These are phyloP conservation scores for Hypoxylon intermedium DNA, from an alignment of 495 filamentous ascomycete genomes.

Conservation along the genomic window DNA sequence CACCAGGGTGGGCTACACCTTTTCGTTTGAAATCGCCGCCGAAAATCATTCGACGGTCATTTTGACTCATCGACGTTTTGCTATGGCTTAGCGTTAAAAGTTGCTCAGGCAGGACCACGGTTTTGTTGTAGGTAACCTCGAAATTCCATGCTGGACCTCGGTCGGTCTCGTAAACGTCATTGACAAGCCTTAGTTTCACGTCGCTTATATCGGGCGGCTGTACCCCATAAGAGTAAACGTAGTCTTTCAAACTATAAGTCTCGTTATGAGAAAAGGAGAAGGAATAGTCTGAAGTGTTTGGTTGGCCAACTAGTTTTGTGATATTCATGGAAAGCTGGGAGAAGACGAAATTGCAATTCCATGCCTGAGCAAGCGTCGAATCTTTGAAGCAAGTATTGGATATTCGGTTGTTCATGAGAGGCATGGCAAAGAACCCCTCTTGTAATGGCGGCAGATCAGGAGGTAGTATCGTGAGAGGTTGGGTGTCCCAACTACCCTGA, in stretches of 20 bases:
- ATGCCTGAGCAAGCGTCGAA: constrained; percentile 65
- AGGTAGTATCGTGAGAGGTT: constrained; percentile 65
- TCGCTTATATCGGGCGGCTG: constrained; percentile 69
- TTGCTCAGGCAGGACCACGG: constrained; percentile 73
- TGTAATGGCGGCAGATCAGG: constrained; percentile 65
- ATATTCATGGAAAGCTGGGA: constrained; percentile 47
- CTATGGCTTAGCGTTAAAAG: constrained; percentile 44
- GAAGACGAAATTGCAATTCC: constrained; percentile 66
- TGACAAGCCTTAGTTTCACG: constrained; percentile 65
- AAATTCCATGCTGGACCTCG: constrained; percentile 81
- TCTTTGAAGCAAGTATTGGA: constrained; percentile 72
- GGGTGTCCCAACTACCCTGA: constrained; percentile 66
- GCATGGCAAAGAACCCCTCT: constrained; percentile 68
- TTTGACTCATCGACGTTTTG: constrained; percentile 11
- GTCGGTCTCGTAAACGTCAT: constrained; percentile 64
- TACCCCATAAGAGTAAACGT: constrained; percentile 70
- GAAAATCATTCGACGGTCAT: constrained; percentile 29
- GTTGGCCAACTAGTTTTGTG: constrained; percentile 14
- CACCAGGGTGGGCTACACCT: constrained; percentile 60
- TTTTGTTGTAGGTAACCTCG: constrained; percentile 74
- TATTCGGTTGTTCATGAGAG: constrained; percentile 61
- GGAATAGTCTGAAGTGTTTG: constrained; percentile 41
- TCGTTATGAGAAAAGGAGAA: constrained; percentile 46
- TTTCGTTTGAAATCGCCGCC: constrained; percentile 54
- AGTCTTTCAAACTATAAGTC: constrained; percentile 41